Base-by-base conservation (phyloP, 2,329 filamentous ascomycete genomes). In the Colletotrichum siamense region DNA sequence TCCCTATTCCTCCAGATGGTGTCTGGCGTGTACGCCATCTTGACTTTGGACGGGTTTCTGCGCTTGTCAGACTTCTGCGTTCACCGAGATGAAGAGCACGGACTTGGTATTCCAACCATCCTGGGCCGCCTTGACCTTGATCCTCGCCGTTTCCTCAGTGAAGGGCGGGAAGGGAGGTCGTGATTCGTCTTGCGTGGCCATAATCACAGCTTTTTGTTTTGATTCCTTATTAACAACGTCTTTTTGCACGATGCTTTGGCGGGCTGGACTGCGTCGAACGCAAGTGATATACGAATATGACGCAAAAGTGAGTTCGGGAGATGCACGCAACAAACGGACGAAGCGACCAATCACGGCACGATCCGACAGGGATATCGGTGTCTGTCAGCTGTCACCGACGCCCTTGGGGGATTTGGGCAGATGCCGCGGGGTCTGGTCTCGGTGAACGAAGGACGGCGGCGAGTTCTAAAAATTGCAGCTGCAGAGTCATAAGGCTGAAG, bases 91-190 rank as follows among this genome's bases (percentile, higher is more conserved):
- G 32, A 32, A 32, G 32, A 55, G 22, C 86, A 79, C 84, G 7
- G n/a, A 95, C 94, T 88, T 90, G 2, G 92, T 94, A 81, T 98
- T 98, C 95, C 95, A 98, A 5, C 93, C 88, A 82, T 95, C 91
- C 82, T 98, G 95, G 0, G 95, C 95, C 22, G 92, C 93, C 85
- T 98, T 98, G 78, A 98, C 95, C 83, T 98, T 98, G 75, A 89
- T 87, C 18, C 87, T 86, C 3, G 95, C 95, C 2, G 92, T 93
- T 82, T 95, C 93, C 1, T 71, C 69, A 4, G 92, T 96, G 83
- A 96, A 98, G 0, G 95, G 95, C 6, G 95, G 95, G 59, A 88
- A 86, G 0, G 90, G 91, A 4, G 87, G 88, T 44, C 66, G 71
- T 16, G 71, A 44, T 36, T 78, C 77, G 30, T 73, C 34, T 24